Evolutionary conservation across 164 flowering plant genomes (phyloP), one percentile per base, ranked within the genome.

Genomic region (Houttuynia cordata): DNA sequence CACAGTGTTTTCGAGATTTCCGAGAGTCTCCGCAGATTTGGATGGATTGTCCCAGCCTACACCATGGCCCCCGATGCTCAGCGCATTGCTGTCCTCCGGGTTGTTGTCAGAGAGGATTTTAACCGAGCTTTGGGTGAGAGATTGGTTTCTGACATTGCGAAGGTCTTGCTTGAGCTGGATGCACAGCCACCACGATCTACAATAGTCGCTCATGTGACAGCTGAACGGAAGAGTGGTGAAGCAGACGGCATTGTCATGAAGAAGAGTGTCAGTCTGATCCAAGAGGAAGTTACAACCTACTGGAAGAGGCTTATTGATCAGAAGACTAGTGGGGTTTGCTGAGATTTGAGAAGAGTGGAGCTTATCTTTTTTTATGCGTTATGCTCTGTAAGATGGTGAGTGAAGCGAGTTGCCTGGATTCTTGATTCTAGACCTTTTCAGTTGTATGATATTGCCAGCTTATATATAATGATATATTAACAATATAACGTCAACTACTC

Each of bases 81-180:
- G 49, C 81, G 80, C 61, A 61, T 82, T 1, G 78, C 90, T 0
- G 87, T 84, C 25, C 78, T 84, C 0, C 74, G 90, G 3, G 82
- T 86, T 4, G 96, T 88, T 9, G 64, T 88, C 0, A 58, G 96
- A 13, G 90, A 84, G 51, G 96, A 88, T 55, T 85, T 86, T 69
- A 81, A 83, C 34, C 79, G 84, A 52, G 75, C 80, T 17, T 78
- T 87, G 1, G 88, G 84, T 0, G 95, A 87, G 78, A 77, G 88
- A 14, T 80, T 87, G 4, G 79, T 81, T 18, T 7, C 57, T 0
- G 91, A 85, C 70, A 79, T 87, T 25, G 56, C 61, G 2, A 80
- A 78, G 59, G 91, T 83, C 9, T 60, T 85, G 15, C 69, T 75
- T 19, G 91, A 84, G 61, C 78, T 87, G 4, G 90, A 82, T 45